Evolutionary conservation across 2,329 filamentous ascomycete genomes (phyloP), one percentile per base, ranked within the genome.

Genomic region (Phaeomoniella chlamydospora): DNA sequence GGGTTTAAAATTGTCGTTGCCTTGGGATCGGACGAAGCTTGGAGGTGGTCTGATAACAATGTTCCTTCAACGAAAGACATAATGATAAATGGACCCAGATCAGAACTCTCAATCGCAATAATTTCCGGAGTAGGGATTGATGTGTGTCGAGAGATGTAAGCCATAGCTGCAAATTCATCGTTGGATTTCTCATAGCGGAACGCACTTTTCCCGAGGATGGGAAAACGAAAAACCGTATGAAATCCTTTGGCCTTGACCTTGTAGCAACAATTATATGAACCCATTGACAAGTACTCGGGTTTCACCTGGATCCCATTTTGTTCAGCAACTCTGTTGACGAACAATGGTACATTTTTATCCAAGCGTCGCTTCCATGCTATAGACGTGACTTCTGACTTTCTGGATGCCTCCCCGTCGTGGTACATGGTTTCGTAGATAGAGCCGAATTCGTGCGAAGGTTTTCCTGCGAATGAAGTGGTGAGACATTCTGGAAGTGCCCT

Each of bases 251-350:
- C 40, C 13, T 45, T 49, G 34, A 55, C 49, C 29, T 44, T 43
- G 36, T 50, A 54, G 34, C 51, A 52, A 13, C 52, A 30, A 42
- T 54, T 54, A 17, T 52, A 55, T 34, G 49, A 46, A 15, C 52
- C 49, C n/a, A n/a, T n/a, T n/a, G n/a, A n/a, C n/a, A n/a, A n/a
- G n/a, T n/a, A n/a, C n/a, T n/a, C n/a, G n/a, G n/a, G n/a, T n/a
- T n/a, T n/a, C n/a, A 31, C 15, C 31, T 22, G 31, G 18, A 38
- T 40, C 31, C 37, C 18, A 19, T 30, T 30, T 17, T 15, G 38
- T 18, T 30, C 12, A 16, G 50, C 47, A 52, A 56, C 38, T n/a
- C n/a, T n/a, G n/a, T n/a, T n/a, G n/a, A n/a, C n/a, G n/a, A n/a
- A n/a, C n/a, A n/a, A n/a, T n/a, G n/a, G n/a, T n/a, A n/a, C n/a